phyloP scores from a whole-genome alignment of 192 early-diverging fungal species.

The Globomyces pollinis-pini region DNA sequence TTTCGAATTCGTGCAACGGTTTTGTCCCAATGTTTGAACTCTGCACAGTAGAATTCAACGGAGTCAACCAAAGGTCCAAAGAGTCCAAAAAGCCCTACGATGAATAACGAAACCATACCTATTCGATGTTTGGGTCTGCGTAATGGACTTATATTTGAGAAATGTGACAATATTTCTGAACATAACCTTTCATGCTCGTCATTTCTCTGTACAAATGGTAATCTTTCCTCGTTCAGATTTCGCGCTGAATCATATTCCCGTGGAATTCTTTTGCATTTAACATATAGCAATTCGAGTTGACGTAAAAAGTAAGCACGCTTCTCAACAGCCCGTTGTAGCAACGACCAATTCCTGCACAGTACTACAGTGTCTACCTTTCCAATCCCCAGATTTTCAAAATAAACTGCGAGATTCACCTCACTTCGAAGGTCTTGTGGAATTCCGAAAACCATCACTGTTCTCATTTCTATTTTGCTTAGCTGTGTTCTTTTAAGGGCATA shows the following conservation, averaged over 20 bases:
- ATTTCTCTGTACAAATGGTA: too few relatives aligned
- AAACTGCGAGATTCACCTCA: constrained; percentile 42
- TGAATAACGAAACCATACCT: too few relatives aligned
- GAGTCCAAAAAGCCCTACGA: constrained; percentile 39
- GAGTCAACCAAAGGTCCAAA: constrained; percentile 37
- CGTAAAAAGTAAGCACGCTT: constrained; percentile 34
- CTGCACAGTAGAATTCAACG: constrained; percentile 30
- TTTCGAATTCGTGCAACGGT: constrained; percentile 23
- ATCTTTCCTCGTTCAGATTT: too few relatives aligned
- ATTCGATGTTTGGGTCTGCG: too few relatives aligned
- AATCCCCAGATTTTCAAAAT: constrained; percentile 40
- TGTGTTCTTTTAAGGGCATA: constrained; percentile 31
- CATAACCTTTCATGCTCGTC: constrained; percentile 40
- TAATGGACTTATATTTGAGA: constrained; percentile 23
- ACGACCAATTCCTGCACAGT: constrained; percentile 46
- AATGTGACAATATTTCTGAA: constrained; percentile 21
- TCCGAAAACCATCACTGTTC: constrained; percentile 44
- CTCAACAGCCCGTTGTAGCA: constrained; percentile 32
- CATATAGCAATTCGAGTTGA: constrained; percentile 35
- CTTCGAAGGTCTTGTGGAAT: constrained; percentile 41
- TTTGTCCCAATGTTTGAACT: constrained; percentile 33
- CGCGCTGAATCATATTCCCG: too few relatives aligned
- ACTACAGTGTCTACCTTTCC: constrained; percentile 49
- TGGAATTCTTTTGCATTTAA: background rate
- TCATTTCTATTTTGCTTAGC: constrained; percentile 42